A percentile compares a stretch with the other conserved stretches of the same genome.
phyloP scores from a whole-genome alignment of 371 early-diverging fungal genomes.

The Lichtheimia hyalospora region DNA sequence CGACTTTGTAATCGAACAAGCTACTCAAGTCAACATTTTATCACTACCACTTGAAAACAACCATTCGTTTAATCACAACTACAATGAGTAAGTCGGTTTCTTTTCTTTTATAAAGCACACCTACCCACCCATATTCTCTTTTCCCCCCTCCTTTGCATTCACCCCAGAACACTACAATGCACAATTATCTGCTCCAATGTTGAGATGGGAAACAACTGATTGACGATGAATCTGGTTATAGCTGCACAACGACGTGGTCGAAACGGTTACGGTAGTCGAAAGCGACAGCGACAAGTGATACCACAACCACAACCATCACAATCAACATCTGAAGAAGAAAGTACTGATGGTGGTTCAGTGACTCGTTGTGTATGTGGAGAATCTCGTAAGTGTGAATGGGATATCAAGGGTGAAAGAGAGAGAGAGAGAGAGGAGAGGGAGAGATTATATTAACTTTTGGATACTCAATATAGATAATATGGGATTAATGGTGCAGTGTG shows the following conservation, averaged over 20 bases:
- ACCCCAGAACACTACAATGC: not conserved
- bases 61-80: no score
- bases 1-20: no score
- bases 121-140: no score
- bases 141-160: not conserved
- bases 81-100: no score
- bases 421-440: no score
- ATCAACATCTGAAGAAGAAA: conserved; percentile 41
- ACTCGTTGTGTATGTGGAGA: conserved; percentile 83
- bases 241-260: conserved; percentile 31
- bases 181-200: no score
- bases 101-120: no score
- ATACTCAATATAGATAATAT: conserved; percentile 54
- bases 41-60: no score
- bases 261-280: conserved; percentile 21
- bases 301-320: conserved; percentile 15
- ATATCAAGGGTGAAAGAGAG: not conserved
- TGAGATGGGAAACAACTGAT: not conserved
- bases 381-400: conserved; percentile 56
- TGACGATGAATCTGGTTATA: conserved; percentile 1
- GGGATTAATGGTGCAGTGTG: conserved; percentile 89
- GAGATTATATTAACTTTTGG: not conserved
- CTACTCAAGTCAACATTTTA: no score
- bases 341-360: conserved; percentile 67
- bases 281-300: conserved; percentile 8